These are phyloP conservation scores for Mycena amicta DNA, from an alignment of 768 basidiomycete genomes.

Conservation along the genomic window DNA sequence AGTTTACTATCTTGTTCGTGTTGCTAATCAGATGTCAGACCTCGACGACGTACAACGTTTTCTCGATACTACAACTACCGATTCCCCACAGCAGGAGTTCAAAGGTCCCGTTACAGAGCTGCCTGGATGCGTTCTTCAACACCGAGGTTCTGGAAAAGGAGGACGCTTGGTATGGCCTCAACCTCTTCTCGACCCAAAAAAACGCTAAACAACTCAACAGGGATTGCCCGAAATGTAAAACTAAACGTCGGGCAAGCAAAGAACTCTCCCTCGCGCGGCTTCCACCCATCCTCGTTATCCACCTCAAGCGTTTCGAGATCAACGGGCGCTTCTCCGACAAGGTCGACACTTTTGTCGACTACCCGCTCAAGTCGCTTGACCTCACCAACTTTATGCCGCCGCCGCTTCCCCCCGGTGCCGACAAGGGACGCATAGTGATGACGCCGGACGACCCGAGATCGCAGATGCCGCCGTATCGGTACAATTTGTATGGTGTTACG, in stretches of 20 bases:
- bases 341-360: conserved; percentile 93
- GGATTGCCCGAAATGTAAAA: conserved; percentile 94
- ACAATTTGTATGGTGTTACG: conserved; percentile 93
- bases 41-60: conserved; percentile 95
- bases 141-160: conserved; percentile 89
- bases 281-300: conserved; percentile 90
- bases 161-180: conserved; percentile 98
- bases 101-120: conserved; percentile 73
- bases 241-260: conserved; percentile 83
- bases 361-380: conserved; percentile 67
- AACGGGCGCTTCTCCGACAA: conserved; percentile 95
- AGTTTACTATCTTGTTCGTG: too few relatives aligned
- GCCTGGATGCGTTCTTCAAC: conserved; percentile 88
- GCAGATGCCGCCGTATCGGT: conserved; percentile 86
- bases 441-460: conserved; percentile 72
- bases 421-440: conserved; percentile 46
- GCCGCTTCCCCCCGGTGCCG: conserved; percentile 67
- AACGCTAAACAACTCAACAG: too few relatives aligned
- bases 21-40: too few relatives aligned
- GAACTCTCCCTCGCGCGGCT: conserved; percentile 87
- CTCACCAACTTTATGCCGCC: conserved; percentile 85
- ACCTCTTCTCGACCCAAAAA: too few relatives aligned
- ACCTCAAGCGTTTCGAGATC: conserved; percentile 89
- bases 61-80: conserved; percentile 92
- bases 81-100: conserved; percentile 68